Base-by-base conservation (phyloP, 257 asterid genomes). In the Solanum chilense region DNA sequence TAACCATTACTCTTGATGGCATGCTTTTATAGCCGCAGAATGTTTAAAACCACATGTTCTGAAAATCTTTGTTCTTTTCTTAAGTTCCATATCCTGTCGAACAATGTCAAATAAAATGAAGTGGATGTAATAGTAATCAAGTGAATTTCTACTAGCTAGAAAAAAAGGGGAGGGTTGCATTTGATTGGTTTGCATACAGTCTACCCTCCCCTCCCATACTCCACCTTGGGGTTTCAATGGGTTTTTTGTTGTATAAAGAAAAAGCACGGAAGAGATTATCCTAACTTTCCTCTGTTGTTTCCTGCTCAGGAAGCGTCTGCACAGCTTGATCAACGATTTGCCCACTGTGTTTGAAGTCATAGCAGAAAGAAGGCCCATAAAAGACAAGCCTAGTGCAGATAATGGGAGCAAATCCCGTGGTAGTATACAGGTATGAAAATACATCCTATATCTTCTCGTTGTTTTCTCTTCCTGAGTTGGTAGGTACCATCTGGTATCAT, bases 391-490 rank as follows among this genome's bases (percentile, higher is more conserved):
- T 87, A 95, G 93, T 88, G 93, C 94, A 3, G 99, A 96, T 83
- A 94, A 96, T 82, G 99, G 98, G 84, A 94, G 97, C 93, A 96
- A 87, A 91, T 93, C 98, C 84, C 98, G 96, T 82, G 98, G 95
- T 88, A 91, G 95, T 92, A 88, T 91, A 64, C 95, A 96, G 98
- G 99, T 96, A 45, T 13, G 39, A 25, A 70, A 35, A 44, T 42
- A 23, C 77, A 42, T 20, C n/a, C 49, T 31, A 12, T 62, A 52
- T 29, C 35, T 83, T 69, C 21, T 56, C 44, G 21, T 20, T n/a
- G 62, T 42, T n/a, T 37, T 37, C 39, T 37, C 7, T 76, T 77
- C n/a, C 83, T 25, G 60, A n/a, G 21, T n/a, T 25, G 14, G 80
- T 35, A 35, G 42, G 60, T 76, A 7, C 37, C 83, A 76, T 13